Conservation (phyloP, 805 yeast species). For the Starmera dryadoides region DNA sequence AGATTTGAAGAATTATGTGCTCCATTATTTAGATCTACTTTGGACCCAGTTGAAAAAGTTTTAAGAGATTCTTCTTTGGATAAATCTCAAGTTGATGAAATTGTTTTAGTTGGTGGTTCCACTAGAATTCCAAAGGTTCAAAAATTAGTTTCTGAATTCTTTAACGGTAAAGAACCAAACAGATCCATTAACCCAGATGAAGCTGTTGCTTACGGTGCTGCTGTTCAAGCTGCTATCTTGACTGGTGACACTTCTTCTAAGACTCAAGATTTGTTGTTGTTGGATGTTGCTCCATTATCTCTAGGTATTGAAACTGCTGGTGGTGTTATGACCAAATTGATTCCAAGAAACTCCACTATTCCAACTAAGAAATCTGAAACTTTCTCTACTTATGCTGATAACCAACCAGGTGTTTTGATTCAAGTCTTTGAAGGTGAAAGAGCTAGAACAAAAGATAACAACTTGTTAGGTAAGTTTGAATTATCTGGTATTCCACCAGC, state of each 20-base stretch:
- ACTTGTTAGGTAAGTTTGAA: conserved; percentile 94
- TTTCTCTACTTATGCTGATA: conserved; percentile 94
- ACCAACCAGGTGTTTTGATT: conserved; percentile 97
- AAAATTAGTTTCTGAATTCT: conserved; percentile 91
- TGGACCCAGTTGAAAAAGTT: conserved; percentile 94
- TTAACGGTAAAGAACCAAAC: conserved; percentile 96
- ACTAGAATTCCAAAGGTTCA: conserved; percentile 97
- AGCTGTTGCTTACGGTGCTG: conserved; percentile 99
- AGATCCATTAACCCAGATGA: conserved; percentile 97
- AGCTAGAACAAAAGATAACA: conserved; percentile 92
- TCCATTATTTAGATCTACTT: conserved; percentile 86
- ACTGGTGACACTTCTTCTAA: conserved; percentile 94
- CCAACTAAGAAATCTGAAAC: conserved; percentile 97
- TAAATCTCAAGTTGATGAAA: conserved; percentile 85
- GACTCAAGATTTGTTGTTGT: conserved; percentile 89
- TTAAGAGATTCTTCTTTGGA: conserved; percentile 85
- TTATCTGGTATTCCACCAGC: conserved; percentile 96
- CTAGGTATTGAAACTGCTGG: conserved; percentile 98
- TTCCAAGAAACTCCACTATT: conserved; percentile 93
- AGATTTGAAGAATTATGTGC: conserved; percentile 96
- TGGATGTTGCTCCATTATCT: conserved; percentile 97
- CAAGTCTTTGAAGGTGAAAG: conserved; percentile 99
- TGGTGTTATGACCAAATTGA: conserved; percentile 97
- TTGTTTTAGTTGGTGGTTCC: conserved; percentile 95
- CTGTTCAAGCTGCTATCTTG: conserved; percentile 95